Percentiles rank a stretch among this genome's conserved stretches.
phyloP scores from a whole-genome alignment of 148 eudicot genomes.

The Vaccinium darrowii region DNA sequence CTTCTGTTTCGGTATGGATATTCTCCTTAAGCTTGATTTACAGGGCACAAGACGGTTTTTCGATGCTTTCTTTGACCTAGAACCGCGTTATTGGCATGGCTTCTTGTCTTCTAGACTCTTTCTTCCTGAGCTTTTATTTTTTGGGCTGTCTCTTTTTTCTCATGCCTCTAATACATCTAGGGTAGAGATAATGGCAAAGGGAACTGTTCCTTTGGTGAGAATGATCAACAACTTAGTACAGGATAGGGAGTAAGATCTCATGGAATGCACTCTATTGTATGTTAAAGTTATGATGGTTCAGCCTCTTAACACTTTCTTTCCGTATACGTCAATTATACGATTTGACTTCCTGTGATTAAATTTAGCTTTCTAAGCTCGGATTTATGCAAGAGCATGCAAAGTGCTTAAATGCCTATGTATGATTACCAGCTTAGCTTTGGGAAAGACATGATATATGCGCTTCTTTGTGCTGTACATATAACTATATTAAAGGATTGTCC shows the following conservation, averaged over 20 bases:
- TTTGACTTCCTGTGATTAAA: not conserved
- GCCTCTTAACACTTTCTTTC: conserved; percentile 1
- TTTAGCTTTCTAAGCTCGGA: not conserved
- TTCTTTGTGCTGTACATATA: not conserved
- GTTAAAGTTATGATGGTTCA: conserved; percentile 5
- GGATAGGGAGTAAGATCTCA: conserved; percentile 52
- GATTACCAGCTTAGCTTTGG: not conserved
- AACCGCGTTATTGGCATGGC: conserved; percentile 98
- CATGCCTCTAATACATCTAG: conserved; percentile 88
- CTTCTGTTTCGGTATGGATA: conserved; percentile 98
- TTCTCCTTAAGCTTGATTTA: conserved; percentile 90
- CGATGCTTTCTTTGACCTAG: conserved; percentile 87
- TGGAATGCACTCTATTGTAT: conserved; percentile 4
- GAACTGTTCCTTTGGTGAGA: conserved; percentile 78
- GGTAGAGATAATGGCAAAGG: conserved; percentile 95
- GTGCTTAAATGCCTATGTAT: not conserved
- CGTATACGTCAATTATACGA: not conserved
- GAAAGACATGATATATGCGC: not conserved
- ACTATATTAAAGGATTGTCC: not conserved
- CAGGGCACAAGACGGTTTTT: conserved; percentile 86
- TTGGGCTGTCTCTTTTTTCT: conserved; percentile 82
- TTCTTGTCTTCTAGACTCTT: conserved; percentile 89
- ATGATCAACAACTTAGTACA: conserved; percentile 74
- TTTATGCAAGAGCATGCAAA: not conserved
- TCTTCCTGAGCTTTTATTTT: conserved; percentile 77